Conservation (phyloP, 2,329 filamentous ascomycete species). For the Verticillium dahliae region DNA sequence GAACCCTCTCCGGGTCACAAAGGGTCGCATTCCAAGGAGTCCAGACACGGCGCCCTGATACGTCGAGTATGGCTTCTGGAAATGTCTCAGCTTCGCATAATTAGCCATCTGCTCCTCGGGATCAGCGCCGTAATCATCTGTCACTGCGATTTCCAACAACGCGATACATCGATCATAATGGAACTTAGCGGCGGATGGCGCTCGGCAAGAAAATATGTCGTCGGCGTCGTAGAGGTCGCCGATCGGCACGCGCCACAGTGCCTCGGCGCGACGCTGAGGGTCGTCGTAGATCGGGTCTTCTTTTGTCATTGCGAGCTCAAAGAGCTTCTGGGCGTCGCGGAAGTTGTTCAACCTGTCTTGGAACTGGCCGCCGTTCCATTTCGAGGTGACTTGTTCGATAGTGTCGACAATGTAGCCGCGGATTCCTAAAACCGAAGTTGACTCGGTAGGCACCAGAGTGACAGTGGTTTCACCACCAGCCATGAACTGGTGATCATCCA, state of each 20-base stretch:
- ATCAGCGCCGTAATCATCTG: neutral
- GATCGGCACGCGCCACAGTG: constrained; percentile 8
- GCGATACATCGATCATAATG: neutral
- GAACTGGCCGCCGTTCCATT: neutral
- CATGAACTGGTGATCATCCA: neutral
- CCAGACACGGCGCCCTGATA: constrained; percentile 4
- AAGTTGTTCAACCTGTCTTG: neutral
- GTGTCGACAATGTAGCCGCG: constrained; percentile 5
- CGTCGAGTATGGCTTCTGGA: neutral
- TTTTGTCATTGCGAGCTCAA: neutral
- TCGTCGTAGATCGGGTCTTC: neutral
- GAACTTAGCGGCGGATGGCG: neutral
- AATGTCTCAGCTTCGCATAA: neutral
- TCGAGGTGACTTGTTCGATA: constrained; percentile 5
- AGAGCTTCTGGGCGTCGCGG: constrained; percentile 1
- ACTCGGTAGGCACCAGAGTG: neutral
- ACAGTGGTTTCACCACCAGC: constrained; percentile 3
- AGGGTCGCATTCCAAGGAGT: constrained; percentile 5
- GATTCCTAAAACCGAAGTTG: constrained; percentile 3
- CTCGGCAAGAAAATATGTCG: neutral
- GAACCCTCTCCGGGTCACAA: constrained; percentile 7
- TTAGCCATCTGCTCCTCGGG: neutral
- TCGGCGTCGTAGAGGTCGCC: constrained; percentile 2
- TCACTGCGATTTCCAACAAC: neutral
- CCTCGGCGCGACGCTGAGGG: neutral